Conservation (phyloP, 495 filamentous ascomycete species). For the Xylaria palmicola region DNA sequence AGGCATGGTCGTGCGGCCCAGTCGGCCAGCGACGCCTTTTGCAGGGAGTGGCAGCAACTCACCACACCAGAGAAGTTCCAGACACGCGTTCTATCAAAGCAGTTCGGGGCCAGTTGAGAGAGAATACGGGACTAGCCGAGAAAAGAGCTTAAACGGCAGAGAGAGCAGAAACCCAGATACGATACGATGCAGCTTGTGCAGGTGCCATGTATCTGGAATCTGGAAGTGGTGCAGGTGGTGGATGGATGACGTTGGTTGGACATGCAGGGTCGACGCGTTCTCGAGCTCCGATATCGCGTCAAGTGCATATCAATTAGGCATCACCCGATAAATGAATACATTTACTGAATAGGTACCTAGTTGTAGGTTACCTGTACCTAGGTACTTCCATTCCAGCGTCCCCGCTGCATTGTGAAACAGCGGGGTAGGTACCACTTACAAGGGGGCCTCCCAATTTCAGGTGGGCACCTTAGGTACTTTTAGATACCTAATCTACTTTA, state of each 20-base stretch:
- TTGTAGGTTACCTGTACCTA: too few species aligned
- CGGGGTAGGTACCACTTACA: too few species aligned
- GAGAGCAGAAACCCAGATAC: not conserved
- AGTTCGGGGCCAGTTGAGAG: not conserved
- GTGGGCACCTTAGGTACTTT: too few species aligned
- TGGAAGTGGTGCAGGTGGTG: not conserved
- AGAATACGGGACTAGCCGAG: not conserved
- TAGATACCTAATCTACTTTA: too few species aligned
- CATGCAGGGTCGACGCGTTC: not conserved
- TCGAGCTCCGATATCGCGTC: conserved; percentile 24
- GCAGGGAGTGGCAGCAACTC: not conserved
- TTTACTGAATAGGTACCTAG: not conserved
- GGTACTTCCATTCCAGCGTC: too few species aligned
- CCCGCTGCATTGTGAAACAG: too few species aligned
- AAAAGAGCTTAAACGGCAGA: not conserved
- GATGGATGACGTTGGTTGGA: conserved; percentile 2
- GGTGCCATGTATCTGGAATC: not conserved
- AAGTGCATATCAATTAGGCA: conserved; percentile 31
- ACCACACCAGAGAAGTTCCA: not conserved
- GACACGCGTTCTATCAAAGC: not conserved
- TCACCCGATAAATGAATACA: conserved; percentile 16
- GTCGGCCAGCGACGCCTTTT: not conserved
- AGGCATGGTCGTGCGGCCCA: conserved; percentile 28
- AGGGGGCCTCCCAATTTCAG: too few species aligned
- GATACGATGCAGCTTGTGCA: not conserved